Percentiles rank a stretch among this genome's conserved stretches.
phyloP scores from a whole-genome alignment of 1,284 basidiomycete species.

The Porodaedalea pini region DNA sequence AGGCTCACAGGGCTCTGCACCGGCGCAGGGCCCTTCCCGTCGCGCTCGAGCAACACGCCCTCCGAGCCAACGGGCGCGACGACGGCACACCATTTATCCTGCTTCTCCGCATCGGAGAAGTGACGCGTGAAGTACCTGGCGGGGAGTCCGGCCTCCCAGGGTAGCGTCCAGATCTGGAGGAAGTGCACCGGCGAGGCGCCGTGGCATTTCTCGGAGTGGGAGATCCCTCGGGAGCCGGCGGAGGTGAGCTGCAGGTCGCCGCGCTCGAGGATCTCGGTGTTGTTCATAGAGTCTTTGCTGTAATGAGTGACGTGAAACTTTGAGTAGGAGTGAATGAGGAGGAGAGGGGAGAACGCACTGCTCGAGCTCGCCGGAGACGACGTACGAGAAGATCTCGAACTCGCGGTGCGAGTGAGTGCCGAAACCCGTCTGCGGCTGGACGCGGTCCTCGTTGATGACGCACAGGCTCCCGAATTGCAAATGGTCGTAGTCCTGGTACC shows the following conservation, averaged over 20 bases:
- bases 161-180: slow-evolving; percentile 84
- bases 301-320: background rate
- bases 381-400: slow-evolving; percentile 91
- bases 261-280: slow-evolving; percentile 81
- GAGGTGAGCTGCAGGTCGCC: slow-evolving; percentile 91
- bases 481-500: slow-evolving; percentile 61
- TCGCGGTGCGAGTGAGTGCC: slow-evolving; percentile 82
- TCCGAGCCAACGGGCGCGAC: slow-evolving; percentile 64
- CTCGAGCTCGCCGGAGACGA: slow-evolving; percentile 73
- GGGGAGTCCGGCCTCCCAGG: slow-evolving; percentile 49
- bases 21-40: slow-evolving; percentile 70
- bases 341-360: slow-evolving; percentile 48
- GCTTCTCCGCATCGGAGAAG: slow-evolving; percentile 81
- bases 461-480: slow-evolving; percentile 61
- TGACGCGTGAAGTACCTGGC: slow-evolving; percentile 85
- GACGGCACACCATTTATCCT: slow-evolving; percentile 59
- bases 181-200: slow-evolving; percentile 69
- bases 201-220: slow-evolving; percentile 75
- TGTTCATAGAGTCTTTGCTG: slow-evolving; percentile 86
- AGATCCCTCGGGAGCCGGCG: slow-evolving; percentile 76
- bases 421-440: slow-evolving; percentile 76
- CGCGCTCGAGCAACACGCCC: slow-evolving; percentile 58
- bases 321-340: background rate
- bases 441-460: slow-evolving; percentile 89
- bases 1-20: slow-evolving; percentile 60